Conservation (phyloP, 2,329 filamentous ascomycete genomes). For the Phoma herbarum region DNA sequence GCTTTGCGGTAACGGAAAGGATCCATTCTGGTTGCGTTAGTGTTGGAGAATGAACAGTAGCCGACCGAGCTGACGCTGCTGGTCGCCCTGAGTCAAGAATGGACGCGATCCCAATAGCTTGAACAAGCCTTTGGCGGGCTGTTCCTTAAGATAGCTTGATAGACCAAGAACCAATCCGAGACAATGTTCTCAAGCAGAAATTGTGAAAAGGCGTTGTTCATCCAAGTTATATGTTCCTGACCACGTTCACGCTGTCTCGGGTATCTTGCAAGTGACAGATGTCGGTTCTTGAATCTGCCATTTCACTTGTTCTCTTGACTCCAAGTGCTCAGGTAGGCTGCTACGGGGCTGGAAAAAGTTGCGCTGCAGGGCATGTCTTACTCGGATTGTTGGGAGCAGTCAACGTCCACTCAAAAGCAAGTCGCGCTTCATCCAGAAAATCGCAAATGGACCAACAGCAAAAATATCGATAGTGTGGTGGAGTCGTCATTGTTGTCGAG, state of each 20-base stretch:
- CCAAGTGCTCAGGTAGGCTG: conserved; percentile 25
- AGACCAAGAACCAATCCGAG: conserved; percentile 17
- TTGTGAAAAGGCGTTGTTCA: conserved; percentile 11
- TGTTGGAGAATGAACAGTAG: conserved; percentile 7
- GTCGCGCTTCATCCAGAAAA: conserved; percentile 28
- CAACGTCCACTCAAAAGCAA: conserved; percentile 25
- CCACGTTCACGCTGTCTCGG: conserved; percentile 24
- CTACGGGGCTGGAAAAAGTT: conserved; percentile 20
- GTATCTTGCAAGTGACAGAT: conserved; percentile 18
- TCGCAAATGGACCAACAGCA: conserved; percentile 4
- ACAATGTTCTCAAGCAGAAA: conserved; percentile 4
- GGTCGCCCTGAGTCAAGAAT: conserved; percentile 1
- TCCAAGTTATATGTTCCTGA: conserved; percentile 4
- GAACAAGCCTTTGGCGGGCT: neutral
- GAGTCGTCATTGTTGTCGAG: conserved; percentile 25
- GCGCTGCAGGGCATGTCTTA: conserved; percentile 36
- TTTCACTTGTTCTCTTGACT: conserved; percentile 27
- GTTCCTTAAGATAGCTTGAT: conserved; percentile 5
- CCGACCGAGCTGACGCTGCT: neutral
- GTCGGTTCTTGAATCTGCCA: conserved; percentile 28
- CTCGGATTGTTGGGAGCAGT: conserved; percentile 33
- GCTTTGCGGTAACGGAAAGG: conserved; percentile 50
- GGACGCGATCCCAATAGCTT: neutral
- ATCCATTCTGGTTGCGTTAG: conserved; percentile 45
- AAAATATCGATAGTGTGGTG: conserved; percentile 24